Base-by-base conservation (phyloP, 2,329 filamentous ascomycete species). In the Fusarium circinatum region DNA sequence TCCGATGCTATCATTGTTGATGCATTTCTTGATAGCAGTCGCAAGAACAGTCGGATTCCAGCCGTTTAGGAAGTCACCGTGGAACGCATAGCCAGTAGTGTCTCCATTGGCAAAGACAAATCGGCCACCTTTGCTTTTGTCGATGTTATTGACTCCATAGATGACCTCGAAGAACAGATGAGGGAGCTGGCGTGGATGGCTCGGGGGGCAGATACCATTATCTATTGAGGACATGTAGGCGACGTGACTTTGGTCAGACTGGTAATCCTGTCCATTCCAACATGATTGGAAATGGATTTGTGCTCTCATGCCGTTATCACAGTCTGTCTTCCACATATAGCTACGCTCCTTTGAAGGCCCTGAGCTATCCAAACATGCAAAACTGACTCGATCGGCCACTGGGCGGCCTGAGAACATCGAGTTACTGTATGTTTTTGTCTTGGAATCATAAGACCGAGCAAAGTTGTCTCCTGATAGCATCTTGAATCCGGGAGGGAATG, bases 81-180 rank as follows among this genome's bases (percentile, higher is more conserved):
- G 75, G 28, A 76, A 76, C 18, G 54, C 63, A 20, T 76, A 76
- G 6, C 75, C 75, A 13, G 75, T 76, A 7, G 75, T 77, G 18
- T 76, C 75, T 22, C 75, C 75, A 7, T 76, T 72, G 4, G 75
- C 73, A 67, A 76, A 77, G 5, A 76, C 73, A 11, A 76, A 76
- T n/a, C 58, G 30, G 3, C 75, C 75, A 4, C 75, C 75, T n/a
- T 67, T 66, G 45, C 71, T 78, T 56, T 77, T 77, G n/a, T 67
- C 61, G 2, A 77, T 64, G 14, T 75, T 34, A 38, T 77, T 76
- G 34, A 77, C 75, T 2, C 73, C 65, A 28, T 76, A 77, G 1
- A 76, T 72, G 28, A 76, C 73, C 54, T 76, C 75, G 49, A 76
- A 70, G 61, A 76, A 76, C 3, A 76, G 49, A 9, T 77, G 75